Percentiles rank a stretch among this genome's conserved stretches.
Evolutionary conservation across 192 early-diverging fungal species (phyloP).

Genomic region (Funneliformis geosporum): DNA sequence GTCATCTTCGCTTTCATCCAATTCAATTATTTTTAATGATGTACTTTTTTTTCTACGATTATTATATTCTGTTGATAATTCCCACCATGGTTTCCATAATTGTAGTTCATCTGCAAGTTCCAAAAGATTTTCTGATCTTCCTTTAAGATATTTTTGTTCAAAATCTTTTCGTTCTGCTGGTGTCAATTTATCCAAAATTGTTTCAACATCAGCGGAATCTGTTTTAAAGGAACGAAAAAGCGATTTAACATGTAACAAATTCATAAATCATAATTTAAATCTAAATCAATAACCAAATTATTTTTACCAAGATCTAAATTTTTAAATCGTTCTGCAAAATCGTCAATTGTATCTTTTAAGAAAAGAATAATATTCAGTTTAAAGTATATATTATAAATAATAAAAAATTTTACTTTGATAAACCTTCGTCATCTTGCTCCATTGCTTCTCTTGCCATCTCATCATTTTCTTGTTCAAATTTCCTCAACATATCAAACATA

Average conservation of each 20-base stretch:
- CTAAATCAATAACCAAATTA: slow-evolving; percentile 6
- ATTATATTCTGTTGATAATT: not conserved
- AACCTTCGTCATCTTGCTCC: slow-evolving; percentile 41
- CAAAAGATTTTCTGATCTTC: slow-evolving; percentile 2
- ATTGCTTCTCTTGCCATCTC: slow-evolving; percentile 36
- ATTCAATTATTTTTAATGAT: not conserved
- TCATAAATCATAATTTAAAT: too few relatives aligned
- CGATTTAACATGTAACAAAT: too few relatives aligned
- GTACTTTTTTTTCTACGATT: not conserved
- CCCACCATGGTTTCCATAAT: slow-evolving; percentile 35
- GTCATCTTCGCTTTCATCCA: not conserved
- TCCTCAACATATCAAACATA: slow-evolving; percentile 54
- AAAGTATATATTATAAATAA: not conserved
- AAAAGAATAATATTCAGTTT: not conserved
- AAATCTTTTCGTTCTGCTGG: slow-evolving; percentile 53
- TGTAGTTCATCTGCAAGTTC: slow-evolving; percentile 8
- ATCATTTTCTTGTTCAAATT: slow-evolving; percentile 46
- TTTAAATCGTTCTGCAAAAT: slow-evolving; percentile 44
- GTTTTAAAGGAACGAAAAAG: slow-evolving; percentile 48
- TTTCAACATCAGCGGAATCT: slow-evolving; percentile 45
- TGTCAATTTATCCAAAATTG: slow-evolving; percentile 52
- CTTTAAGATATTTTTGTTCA: slow-evolving; percentile 35
- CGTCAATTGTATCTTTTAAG: slow-evolving; percentile 19
- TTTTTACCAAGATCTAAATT: slow-evolving; percentile 42
- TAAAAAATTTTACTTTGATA: slow-evolving; percentile 4